Conservation (phyloP, 768 basidiomycete species). For the Amanita thiersii region DNA sequence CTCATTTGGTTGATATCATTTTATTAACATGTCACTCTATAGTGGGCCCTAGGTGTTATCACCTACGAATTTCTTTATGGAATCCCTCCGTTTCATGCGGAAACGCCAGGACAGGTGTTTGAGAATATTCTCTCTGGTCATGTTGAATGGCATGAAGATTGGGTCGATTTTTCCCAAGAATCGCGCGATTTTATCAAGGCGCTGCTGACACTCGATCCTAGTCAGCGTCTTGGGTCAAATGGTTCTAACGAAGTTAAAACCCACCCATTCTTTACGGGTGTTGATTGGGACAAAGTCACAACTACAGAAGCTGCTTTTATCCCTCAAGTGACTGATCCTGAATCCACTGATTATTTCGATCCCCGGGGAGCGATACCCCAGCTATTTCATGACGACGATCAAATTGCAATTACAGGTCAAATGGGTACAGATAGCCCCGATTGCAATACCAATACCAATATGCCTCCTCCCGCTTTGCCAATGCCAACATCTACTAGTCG, state of each 20-base stretch:
- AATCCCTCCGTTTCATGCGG: constrained; percentile 95
- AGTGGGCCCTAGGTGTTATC: constrained; percentile 99
- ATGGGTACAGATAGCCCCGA: constrained; percentile 39
- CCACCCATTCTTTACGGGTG: constrained; percentile 83
- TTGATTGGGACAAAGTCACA: constrained; percentile 92
- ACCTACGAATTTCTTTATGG: constrained; percentile 98
- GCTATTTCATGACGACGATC: constrained; percentile 87
- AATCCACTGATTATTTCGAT: constrained; percentile 99
- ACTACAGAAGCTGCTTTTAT: constrained; percentile 90
- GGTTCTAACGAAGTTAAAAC: constrained; percentile 91
- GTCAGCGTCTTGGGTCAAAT: constrained; percentile 70
- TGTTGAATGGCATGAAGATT: constrained; percentile 95
- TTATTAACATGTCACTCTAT: constrained; percentile 12
- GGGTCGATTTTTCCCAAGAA: constrained; percentile 78
- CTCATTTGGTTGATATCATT: constrained; percentile 7
- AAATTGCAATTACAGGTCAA: constrained; percentile 44
- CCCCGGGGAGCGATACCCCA: constrained; percentile 88
- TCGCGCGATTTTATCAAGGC: constrained; percentile 86
- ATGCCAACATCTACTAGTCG: constrained; percentile 26
- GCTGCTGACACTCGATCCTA: constrained; percentile 75
- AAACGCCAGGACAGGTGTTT: constrained; percentile 95
- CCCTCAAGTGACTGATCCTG: constrained; percentile 90
- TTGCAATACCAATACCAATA: constrained; percentile 23
- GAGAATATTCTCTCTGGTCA: constrained; percentile 95
- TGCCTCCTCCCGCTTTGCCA: constrained; percentile 35